These are phyloP conservation scores for Ustulina deusta DNA, from an alignment of 2,329 filamentous ascomycete species.

Conservation along the genomic window DNA sequence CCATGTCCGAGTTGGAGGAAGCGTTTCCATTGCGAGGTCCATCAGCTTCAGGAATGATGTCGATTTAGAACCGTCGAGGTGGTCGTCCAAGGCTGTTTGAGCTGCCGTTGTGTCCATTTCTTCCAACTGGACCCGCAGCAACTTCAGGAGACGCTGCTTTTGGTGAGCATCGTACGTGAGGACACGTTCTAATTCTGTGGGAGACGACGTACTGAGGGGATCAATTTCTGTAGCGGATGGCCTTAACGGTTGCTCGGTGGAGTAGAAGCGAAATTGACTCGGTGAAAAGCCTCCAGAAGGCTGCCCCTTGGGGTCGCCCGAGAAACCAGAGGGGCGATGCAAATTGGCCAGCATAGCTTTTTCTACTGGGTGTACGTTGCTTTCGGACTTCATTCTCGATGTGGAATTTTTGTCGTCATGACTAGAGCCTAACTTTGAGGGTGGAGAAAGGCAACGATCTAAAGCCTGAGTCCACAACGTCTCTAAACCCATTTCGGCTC, in stretches of 20 bases:
- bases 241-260: conserved; percentile 27
- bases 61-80: not conserved
- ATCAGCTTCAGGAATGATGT: conserved; percentile 46
- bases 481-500: conserved; percentile 66
- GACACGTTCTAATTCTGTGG: conserved; percentile 34
- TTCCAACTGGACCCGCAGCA: conserved; percentile 45
- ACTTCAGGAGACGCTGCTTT: conserved; percentile 45
- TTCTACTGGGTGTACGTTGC: conserved; percentile 27
- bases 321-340: conserved; percentile 34
- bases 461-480: conserved; percentile 60
- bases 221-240: conserved; percentile 23
- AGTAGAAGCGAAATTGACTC: conserved; percentile 44
- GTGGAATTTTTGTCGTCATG: not conserved
- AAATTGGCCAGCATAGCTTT: conserved; percentile 28
- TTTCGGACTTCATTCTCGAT: not conserved
- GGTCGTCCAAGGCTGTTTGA: conserved; percentile 14
- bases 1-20: conserved; percentile 52
- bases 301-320: conserved; percentile 27
- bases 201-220: conserved; percentile 34
- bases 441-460: conserved; percentile 33
- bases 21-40: conserved; percentile 44
- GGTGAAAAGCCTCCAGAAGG: conserved; percentile 31
- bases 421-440: conserved; percentile 15
- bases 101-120: conserved; percentile 30
- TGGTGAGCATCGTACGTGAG: conserved; percentile 44